Conservation (phyloP, 2,329 filamentous ascomycete genomes). For the Pseudomassariella vexata region DNA sequence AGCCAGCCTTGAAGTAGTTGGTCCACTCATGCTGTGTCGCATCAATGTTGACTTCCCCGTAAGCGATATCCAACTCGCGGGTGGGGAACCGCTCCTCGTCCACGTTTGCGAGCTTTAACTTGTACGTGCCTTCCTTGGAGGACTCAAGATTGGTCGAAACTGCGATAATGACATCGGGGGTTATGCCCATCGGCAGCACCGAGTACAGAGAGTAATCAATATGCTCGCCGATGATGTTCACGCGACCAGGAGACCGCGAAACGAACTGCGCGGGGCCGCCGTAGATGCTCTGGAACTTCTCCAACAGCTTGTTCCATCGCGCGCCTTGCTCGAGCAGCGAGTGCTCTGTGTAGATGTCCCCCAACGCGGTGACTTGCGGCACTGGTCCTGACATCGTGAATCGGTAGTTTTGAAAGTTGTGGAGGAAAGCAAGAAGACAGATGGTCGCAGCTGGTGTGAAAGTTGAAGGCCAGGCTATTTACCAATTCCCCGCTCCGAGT, state of each 20-base stretch:
- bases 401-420: no score
- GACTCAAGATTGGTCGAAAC: slow-evolving; percentile 50
- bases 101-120: slow-evolving; percentile 75
- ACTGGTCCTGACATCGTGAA: slow-evolving; percentile 52
- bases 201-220: slow-evolving; percentile 98
- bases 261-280: slow-evolving; percentile 71
- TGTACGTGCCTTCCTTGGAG: slow-evolving; percentile 47
- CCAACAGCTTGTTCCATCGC: slow-evolving; percentile 71
- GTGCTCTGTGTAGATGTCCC: slow-evolving; percentile 78
- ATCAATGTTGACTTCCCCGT: slow-evolving; percentile 70
- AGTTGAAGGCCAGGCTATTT: no score
- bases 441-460: no score
- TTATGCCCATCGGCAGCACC: slow-evolving; percentile 92
- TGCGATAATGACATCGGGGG: slow-evolving; percentile 83
- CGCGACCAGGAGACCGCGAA: slow-evolving; percentile 83
- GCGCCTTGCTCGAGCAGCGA: slow-evolving; percentile 60
- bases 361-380: slow-evolving; percentile 67
- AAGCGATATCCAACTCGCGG: slow-evolving; percentile 67
- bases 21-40: slow-evolving; percentile 85
- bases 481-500: no score
- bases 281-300: slow-evolving; percentile 66
- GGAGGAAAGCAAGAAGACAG: no score
- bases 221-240: slow-evolving; percentile 98
- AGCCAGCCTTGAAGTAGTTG: slow-evolving; percentile 95
- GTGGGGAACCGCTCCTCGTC: slow-evolving; percentile 68